Percentiles rank a stretch among this genome's conserved stretches.
phyloP scores from a whole-genome alignment of 352 stramenopile genomes.

The Globisporangium alternatum region DNA sequence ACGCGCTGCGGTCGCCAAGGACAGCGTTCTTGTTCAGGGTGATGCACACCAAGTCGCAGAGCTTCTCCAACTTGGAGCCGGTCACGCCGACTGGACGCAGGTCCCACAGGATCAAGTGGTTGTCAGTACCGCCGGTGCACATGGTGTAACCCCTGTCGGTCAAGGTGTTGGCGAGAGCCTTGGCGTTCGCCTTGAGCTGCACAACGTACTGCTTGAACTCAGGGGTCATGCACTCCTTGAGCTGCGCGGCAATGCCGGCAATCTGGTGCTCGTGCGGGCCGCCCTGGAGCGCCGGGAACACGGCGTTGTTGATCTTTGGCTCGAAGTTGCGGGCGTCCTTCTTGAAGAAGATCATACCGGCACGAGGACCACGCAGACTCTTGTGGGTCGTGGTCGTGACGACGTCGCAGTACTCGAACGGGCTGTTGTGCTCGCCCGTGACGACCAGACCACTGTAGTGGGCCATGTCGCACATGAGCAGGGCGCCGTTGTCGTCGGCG shows the following conservation, averaged over 20 bases:
- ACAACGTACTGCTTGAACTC: slow-evolving; percentile 97
- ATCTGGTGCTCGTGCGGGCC: slow-evolving; percentile 99
- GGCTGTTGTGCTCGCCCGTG: slow-evolving; percentile 91
- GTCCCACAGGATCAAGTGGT: slow-evolving; percentile 99
- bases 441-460: slow-evolving; percentile 98
- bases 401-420: slow-evolving; percentile 98
- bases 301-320: slow-evolving; percentile 96
- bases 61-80: slow-evolving; percentile 98
- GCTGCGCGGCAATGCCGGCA: slow-evolving; percentile 96
- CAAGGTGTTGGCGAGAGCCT: slow-evolving; percentile 91
- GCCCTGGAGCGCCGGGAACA: slow-evolving; percentile 98
- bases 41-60: slow-evolving; percentile 97
- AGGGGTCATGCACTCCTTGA: slow-evolving; percentile 96
- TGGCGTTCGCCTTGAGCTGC: slow-evolving; percentile 95
- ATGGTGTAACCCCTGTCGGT: slow-evolving; percentile 94
- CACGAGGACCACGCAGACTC: slow-evolving; percentile 95
- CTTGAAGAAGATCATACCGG: slow-evolving; percentile 99
- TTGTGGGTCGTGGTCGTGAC: slow-evolving; percentile 99
- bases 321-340: slow-evolving; percentile 94
- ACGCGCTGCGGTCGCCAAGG: slow-evolving; percentile 93
- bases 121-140: slow-evolving; percentile 98
- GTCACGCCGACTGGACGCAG: slow-evolving; percentile 94
- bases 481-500: slow-evolving; percentile 95
- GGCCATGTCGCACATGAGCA: slow-evolving; percentile 99
- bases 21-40: slow-evolving; percentile 99